Evolutionary conservation across 116 monocot species (phyloP).

Genomic region (Papilionanthe hybrid): DNA sequence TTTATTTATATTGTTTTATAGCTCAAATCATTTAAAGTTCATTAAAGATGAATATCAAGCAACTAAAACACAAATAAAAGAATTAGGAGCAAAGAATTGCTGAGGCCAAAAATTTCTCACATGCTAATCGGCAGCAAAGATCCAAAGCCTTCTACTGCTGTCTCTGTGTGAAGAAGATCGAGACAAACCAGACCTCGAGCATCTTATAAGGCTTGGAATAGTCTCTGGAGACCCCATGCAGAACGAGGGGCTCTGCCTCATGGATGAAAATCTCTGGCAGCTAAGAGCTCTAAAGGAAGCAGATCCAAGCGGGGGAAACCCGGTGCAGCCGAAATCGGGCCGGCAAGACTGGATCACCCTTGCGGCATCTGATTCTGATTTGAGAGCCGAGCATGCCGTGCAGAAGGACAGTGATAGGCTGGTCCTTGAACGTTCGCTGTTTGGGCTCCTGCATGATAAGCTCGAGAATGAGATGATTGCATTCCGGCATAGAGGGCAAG

Average conservation of each 20-base stretch:
- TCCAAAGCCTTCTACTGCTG: conserved; percentile 44
- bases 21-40: too few species aligned
- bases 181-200: conserved; percentile 32
- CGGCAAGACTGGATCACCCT: conserved; percentile 21
- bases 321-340: conserved; percentile 47
- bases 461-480: conserved; percentile 50
- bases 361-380: conserved; percentile 16
- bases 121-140: conserved; percentile 41
- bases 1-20: too few species aligned
- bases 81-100: conserved; percentile 1
- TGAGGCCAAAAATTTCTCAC: neutral
- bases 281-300: conserved; percentile 53
- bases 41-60: neutral
- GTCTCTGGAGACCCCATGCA: conserved; percentile 62
- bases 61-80: conserved; percentile 1
- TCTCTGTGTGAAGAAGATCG: conserved; percentile 52
- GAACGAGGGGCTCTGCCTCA: conserved; percentile 48
- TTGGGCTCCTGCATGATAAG: conserved; percentile 35
- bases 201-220: conserved; percentile 38
- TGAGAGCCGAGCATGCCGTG: conserved; percentile 30
- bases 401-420: conserved; percentile 58
- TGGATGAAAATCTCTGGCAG: conserved; percentile 60
- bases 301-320: conserved; percentile 30
- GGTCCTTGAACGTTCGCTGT: conserved; percentile 33
- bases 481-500: conserved; percentile 84